Evolutionary conservation across 495 filamentous ascomycete species (phyloP).

Genomic region (Neurospora sublineolata): DNA sequence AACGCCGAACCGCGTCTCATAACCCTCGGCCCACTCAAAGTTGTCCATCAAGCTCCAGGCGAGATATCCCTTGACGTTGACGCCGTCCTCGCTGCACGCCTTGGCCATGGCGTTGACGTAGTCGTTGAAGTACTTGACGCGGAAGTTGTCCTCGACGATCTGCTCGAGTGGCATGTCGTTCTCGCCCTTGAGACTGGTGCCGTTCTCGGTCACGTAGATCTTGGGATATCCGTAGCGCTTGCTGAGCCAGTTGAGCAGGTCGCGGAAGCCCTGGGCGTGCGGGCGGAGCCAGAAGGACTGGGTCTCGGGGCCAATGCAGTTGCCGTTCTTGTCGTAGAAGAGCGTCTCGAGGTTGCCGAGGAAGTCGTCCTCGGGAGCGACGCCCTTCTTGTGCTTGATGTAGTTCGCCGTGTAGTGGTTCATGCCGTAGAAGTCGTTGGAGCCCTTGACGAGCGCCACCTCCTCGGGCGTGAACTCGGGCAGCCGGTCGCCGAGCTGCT

Average conservation of each 20-base stretch:
- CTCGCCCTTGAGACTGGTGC: constrained; percentile 66
- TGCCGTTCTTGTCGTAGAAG: constrained; percentile 54
- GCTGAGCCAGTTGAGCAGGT: constrained; percentile 67
- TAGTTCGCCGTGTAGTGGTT: constrained; percentile 80
- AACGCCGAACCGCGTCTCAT: constrained; percentile 71
- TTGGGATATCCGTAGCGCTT: constrained; percentile 61
- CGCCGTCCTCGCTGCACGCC: constrained; percentile 53
- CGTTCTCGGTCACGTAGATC: constrained; percentile 78
- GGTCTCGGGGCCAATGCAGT: constrained; percentile 62
- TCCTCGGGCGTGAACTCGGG: constrained; percentile 56
- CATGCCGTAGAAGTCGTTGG: constrained; percentile 78
- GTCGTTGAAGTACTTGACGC: constrained; percentile 59
- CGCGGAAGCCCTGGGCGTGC: constrained; percentile 58
- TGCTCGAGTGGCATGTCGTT: constrained; percentile 59
- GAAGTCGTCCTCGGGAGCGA: constrained; percentile 52
- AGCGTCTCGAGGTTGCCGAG: constrained; percentile 59
- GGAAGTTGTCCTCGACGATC: constrained; percentile 63
- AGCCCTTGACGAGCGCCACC: constrained; percentile 54
- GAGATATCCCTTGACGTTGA: constrained; percentile 62
- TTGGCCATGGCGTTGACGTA: constrained; percentile 64
- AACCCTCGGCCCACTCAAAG: constrained; percentile 66
- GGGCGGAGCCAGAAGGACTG: constrained; percentile 67
- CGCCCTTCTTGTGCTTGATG: constrained; percentile 55
- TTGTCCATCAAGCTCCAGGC: constrained; percentile 66
- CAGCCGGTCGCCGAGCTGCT: constrained; percentile 59